Evolutionary conservation across 805 yeast genomes (phyloP).

Genomic region (Candida palmyrensis): DNA sequence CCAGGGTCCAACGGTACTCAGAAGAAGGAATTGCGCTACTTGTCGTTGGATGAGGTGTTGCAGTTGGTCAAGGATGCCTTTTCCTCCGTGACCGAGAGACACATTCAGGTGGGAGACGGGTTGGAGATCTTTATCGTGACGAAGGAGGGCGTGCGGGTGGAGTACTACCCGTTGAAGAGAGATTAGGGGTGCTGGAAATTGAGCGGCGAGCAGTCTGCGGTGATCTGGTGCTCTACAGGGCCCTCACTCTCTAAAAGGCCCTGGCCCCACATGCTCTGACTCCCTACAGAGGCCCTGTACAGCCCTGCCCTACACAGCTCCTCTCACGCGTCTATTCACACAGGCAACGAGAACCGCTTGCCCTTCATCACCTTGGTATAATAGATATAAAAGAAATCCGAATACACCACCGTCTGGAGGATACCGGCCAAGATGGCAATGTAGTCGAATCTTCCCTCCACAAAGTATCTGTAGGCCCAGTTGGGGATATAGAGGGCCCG

Average conservation of each 20-base stretch:
- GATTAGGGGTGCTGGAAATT: conserved; percentile 56
- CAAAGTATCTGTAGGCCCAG: conserved; percentile 83
- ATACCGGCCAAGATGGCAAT: conserved; percentile 76
- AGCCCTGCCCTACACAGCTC: neutral
- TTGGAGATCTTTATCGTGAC: conserved; percentile 87
- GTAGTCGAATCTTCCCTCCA: conserved; percentile 61
- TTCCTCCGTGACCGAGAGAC: conserved; percentile 95
- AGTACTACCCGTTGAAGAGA: conserved; percentile 80
- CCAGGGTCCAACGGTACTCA: conserved; percentile 70
- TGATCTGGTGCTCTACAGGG: no score
- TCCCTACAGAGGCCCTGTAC: neutral
- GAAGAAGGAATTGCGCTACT: conserved; percentile 56
- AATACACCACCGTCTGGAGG: conserved; percentile 80
- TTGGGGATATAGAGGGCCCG: conserved; percentile 88
- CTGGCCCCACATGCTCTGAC: no score
- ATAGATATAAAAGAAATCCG: conserved; percentile 94
- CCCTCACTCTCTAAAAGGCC: no score
- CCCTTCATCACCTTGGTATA: conserved; percentile 76
- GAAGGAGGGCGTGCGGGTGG: conserved; percentile 85
- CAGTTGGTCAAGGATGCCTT: conserved; percentile 90
- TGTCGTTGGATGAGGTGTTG: conserved; percentile 80
- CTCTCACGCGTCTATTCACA: conserved; percentile 17
- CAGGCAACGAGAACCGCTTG: conserved; percentile 69
- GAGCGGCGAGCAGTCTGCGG: neutral
- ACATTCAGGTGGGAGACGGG: conserved; percentile 97